Percentiles rank a stretch among this genome's conserved stretches.
phyloP scores from a whole-genome alignment of 1,284 basidiomycete species.

The Boletus hoseneyae region DNA sequence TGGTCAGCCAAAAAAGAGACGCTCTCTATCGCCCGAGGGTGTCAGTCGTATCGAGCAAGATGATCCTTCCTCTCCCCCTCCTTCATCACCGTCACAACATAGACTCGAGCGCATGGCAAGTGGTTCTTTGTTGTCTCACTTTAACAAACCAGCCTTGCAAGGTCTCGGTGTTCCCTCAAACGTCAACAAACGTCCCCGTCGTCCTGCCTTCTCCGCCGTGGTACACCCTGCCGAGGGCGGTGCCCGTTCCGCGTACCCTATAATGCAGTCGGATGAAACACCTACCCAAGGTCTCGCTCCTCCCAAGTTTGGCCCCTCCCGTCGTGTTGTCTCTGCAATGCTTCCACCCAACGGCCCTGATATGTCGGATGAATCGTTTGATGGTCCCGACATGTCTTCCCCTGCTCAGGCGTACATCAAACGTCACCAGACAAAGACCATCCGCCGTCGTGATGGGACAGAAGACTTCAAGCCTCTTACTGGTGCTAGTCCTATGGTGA shows the following conservation, averaged over 20 bases:
- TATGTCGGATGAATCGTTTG: slow-evolving; percentile 60
- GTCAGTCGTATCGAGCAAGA: slow-evolving; percentile 37
- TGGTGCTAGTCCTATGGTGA: slow-evolving; percentile 50
- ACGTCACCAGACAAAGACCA: slow-evolving; percentile 68
- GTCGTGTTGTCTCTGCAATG: slow-evolving; percentile 74
- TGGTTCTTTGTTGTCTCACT: slow-evolving; percentile 40
- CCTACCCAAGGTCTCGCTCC: slow-evolving; percentile 17
- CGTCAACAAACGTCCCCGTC: slow-evolving; percentile 54
- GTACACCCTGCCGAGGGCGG: slow-evolving; percentile 43
- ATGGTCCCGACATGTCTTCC: slow-evolving; percentile 64
- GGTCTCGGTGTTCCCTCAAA: slow-evolving; percentile 60
- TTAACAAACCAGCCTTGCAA: slow-evolving; percentile 54
- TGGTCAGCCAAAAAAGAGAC: slow-evolving; percentile 57
- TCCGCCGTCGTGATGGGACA: slow-evolving; percentile 72
- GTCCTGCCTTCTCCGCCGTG: slow-evolving; percentile 66
- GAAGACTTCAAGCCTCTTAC: slow-evolving; percentile 72
- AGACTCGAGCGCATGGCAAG: slow-evolving; percentile 61
- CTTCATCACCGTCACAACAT: slow-evolving; percentile 61
- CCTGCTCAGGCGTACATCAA: slow-evolving; percentile 75
- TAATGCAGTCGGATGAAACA: slow-evolving; percentile 28
- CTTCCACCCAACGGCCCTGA: slow-evolving; percentile 47
- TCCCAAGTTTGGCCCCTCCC: slow-evolving; percentile 43
- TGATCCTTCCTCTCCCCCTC: slow-evolving; percentile 56
- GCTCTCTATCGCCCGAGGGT: slow-evolving; percentile 63
- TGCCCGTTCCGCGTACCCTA: slow-evolving; percentile 42